Conservation (phyloP, 352 stramenopile species). For the Globisporangium nagaii region DNA sequence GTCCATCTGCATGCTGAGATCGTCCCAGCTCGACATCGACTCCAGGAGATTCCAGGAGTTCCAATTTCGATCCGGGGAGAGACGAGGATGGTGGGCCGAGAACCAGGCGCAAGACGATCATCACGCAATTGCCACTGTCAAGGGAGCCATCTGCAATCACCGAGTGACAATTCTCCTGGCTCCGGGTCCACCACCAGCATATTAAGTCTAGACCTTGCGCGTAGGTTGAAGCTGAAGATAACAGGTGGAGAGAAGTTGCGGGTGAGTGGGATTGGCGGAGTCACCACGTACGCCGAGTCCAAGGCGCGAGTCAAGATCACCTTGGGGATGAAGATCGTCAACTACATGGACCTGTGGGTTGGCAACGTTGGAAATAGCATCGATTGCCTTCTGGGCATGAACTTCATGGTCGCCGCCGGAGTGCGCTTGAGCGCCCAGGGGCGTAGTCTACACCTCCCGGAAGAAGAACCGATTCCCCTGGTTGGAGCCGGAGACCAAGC, state of each 20-base stretch:
- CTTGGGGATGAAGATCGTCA: conserved; percentile 12
- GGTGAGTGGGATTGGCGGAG: conserved; percentile 7
- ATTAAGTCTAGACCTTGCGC: conserved; percentile 20
- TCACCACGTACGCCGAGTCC: conserved; percentile 8
- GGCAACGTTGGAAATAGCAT: conserved; percentile 19
- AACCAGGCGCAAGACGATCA: background rate
- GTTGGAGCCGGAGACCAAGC: background rate
- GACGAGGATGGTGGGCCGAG: background rate
- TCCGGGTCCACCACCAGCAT: conserved; percentile 20
- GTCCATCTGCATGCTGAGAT: background rate
- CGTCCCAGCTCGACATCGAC: background rate
- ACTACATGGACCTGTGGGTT: conserved; percentile 18
- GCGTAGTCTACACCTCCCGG: background rate
- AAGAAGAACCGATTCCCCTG: background rate
- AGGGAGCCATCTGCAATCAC: conserved; percentile 12
- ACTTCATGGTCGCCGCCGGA: conserved; percentile 22
- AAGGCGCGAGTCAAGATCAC: conserved; percentile 17
- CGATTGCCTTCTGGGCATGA: conserved; percentile 21
- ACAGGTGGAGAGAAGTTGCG: background rate
- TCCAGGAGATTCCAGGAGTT: background rate
- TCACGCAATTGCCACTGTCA: background rate
- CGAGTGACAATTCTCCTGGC: conserved; percentile 9
- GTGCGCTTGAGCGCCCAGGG: conserved; percentile 10
- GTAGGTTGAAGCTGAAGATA: conserved; percentile 17
- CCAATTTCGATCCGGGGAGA: background rate